A percentile compares a stretch with the other conserved stretches of the same genome.
Conservation (phyloP, 108 stramenopile genomes). For the Skeletonema potamos region DNA sequence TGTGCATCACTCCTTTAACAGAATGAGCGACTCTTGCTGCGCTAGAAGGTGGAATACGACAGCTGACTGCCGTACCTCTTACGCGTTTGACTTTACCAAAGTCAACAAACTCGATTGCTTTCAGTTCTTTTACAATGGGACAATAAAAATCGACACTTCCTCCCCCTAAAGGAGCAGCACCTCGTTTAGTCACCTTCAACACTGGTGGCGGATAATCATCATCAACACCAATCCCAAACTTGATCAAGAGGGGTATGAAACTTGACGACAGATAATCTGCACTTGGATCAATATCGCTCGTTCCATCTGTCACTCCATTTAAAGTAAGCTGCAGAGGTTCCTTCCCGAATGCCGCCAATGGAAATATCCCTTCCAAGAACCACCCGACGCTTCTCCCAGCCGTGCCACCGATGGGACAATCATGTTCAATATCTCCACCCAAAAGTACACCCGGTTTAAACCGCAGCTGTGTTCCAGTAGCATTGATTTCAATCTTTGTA, state of each 20-base stretch:
- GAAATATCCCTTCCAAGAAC: constrained; percentile 96
- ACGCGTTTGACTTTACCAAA: constrained; percentile 95
- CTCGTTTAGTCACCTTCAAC: constrained; percentile 60
- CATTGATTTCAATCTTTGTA: constrained; percentile 94
- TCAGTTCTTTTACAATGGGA: constrained; percentile 85
- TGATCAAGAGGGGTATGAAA: constrained; percentile 76
- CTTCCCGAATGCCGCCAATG: constrained; percentile 95
- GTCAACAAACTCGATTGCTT: constrained; percentile 83
- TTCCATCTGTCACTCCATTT: constrained; percentile 81
- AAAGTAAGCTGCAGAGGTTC: constrained; percentile 78
- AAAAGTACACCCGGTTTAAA: constrained; percentile 92
- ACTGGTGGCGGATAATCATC: constrained; percentile 51
- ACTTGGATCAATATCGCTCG: constrained; percentile 72
- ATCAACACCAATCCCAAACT: constrained; percentile 89
- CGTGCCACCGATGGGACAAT: constrained; percentile 66
- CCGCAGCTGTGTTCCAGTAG: constrained; percentile 93
- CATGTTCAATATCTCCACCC: constrained; percentile 89
- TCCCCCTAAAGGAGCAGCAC: constrained; percentile 83
- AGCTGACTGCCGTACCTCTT: constrained; percentile 90
- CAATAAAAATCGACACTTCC: constrained; percentile 86
- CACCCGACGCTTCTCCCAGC: constrained; percentile 83
- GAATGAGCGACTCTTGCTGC: constrained; percentile 95
- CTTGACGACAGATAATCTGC: constrained; percentile 82
- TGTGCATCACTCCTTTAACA: constrained; percentile 89
- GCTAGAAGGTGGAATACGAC: constrained; percentile 89